A percentile compares a stretch with the other conserved stretches of the same genome.
Evolutionary conservation across 495 filamentous ascomycete genomes (phyloP).

Genomic region (Lindgomyces ingoldianus): DNA sequence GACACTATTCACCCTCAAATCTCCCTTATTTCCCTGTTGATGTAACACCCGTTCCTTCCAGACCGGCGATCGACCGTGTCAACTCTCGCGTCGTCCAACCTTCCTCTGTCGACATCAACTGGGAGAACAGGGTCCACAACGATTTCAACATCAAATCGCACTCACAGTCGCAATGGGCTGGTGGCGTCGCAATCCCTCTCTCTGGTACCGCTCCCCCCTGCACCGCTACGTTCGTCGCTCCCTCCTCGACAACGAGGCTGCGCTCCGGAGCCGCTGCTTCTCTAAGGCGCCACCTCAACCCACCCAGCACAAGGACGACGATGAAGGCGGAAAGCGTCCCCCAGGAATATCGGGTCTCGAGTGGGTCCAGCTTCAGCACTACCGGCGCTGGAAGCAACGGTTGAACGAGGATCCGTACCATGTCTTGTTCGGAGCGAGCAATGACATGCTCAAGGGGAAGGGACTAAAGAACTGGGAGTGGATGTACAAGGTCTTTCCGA

Average conservation of each 20-base stretch:
- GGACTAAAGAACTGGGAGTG: slow-evolving; percentile 3
- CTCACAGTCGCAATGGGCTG: not conserved
- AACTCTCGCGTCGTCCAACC: not conserved
- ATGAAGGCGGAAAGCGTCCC: not conserved
- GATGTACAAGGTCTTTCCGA: slow-evolving; percentile 5
- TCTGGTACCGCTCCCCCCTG: not conserved
- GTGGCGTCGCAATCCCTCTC: slow-evolving; percentile 1
- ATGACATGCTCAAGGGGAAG: slow-evolving; percentile 6
- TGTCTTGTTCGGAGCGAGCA: not conserved
- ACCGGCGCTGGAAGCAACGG: not conserved
- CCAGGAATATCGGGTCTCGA: not conserved
- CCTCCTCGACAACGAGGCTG: not conserved
- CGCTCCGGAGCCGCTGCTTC: not conserved
- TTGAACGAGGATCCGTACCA: not conserved
- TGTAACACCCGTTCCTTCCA: not conserved
- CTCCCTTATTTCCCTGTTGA: too few species aligned
- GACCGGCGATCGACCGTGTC: too few species aligned
- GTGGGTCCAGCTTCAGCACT: not conserved
- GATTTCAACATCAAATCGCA: not conserved
- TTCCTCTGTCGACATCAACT: not conserved
- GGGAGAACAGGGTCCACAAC: not conserved
- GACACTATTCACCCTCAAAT: too few species aligned
- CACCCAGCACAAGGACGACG: not conserved
- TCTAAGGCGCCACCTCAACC: not conserved
- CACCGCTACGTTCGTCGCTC: not conserved